Evolutionary conservation across 2,329 filamentous ascomycete species (phyloP), one percentile per base, ranked within the genome.

Genomic region (Aspergillus luchuensis): DNA sequence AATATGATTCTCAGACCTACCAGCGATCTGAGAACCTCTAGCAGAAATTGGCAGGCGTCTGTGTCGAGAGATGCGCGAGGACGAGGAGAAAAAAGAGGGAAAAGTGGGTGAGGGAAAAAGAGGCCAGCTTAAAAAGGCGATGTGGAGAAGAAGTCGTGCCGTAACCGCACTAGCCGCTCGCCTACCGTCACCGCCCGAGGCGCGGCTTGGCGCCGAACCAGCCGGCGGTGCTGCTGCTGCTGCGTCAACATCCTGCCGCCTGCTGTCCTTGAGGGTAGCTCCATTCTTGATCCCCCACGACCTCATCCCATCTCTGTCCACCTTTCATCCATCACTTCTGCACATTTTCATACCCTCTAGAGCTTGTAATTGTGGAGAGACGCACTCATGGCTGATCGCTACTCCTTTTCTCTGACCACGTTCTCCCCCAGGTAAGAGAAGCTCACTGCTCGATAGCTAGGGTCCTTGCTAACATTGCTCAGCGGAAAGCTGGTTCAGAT

Each of bases 401-500:
- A 99, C 82, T 97, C 94, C 58, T 99, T 99, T 88, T 99, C 95
- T 62, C 87, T 99, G 78, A 99, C 95, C 67, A 99, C 95, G 67
- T 99, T 99, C 89, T 98, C 95, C 75, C 95, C 95, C 79, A 99
- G 94, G 95, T 75, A 74, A 66, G 69, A 62, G 80, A 87, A 75
- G 67, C 69, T 70, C 63, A 36, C 59, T 58, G 49, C 45, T 15
- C 36, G 15, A 36, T 28, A 19, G 36, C 33, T 41, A 15, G 13
- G 17, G 38, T 48, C 56, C 48, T 56, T 60, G 78, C 82, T 86
- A 79, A 87, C 76, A 69, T 61, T 19, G 19, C 41, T 64, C 52
- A 98, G 95, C 80, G 95, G 95, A 78, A 99, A 99, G 85, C 90
- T 99, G 83, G 94, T 98, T 69, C 95, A 99, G 83, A 98, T 99